Base-by-base conservation (phyloP, 176 grass and related monocot species). In the Echinochloa phyllopogon region DNA sequence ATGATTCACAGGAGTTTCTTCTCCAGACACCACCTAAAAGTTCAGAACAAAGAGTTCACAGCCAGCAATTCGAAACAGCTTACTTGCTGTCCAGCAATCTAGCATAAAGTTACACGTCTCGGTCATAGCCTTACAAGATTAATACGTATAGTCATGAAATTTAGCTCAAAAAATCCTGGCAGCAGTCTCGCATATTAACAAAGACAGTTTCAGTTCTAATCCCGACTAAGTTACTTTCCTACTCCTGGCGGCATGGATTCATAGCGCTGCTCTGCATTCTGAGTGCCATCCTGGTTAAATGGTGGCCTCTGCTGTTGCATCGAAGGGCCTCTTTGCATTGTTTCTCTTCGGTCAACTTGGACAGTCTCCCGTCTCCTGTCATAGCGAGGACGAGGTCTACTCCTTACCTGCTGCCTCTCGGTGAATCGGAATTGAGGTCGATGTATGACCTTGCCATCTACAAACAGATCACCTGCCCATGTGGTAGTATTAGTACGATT, bases 381-480 rank as follows among this genome's bases (percentile, higher is more conserved):
- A 76, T 89, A 83, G 45, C 89, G 86, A 37, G 92, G 78, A 33
- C 93, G 89, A n/a, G 95, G 91, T 23, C 89, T 93, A 24, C 49
- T 92, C 74, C 93, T 87, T 37, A 88, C 90, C 85, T 87, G 87
- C 78, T 93, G 93, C 85, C 95, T 98, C 80, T 95, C 95, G 56
- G 71, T 93, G 83, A 94, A 94, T 44, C 75, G 67, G 88, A 86
- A 92, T 63, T 94, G 92, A 24, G 88, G 92, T 62, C 92, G 66
- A 82, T 94, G 79, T 88, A 94, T 75, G 72, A 98, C 91, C 74
- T 95, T 93, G 50, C 96, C 96, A 80, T 98, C 91, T 65, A 95
- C 55, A 42, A 93, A 95, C 13, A 98, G 85, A 89, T 98, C 93
- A 55, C 96, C 96, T 98, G 56, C 36, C n/a, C 20, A 85, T 72